Evolutionary conservation across 1,284 basidiomycete genomes (phyloP), one percentile per base, ranked within the genome.

Genomic region (Ustilago trichophora): DNA sequence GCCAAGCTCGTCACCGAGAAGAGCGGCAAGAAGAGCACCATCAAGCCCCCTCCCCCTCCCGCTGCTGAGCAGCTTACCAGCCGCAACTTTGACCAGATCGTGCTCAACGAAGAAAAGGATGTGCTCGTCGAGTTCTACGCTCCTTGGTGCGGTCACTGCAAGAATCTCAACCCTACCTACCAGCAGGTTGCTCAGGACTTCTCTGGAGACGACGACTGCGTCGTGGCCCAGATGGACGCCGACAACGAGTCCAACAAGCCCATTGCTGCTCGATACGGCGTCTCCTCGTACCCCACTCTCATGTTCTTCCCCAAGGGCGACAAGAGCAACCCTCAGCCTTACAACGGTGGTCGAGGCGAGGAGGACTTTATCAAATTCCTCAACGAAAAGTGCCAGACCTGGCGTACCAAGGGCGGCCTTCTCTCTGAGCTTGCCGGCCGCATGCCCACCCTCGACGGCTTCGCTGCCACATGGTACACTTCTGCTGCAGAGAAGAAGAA

Each of bases 41-140:
- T 94, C 78, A 92, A 91, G 81, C 87, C 89, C 7, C 91, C 92
- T 18, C 87, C 92, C 16, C 90, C 91, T 2, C 88, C 91, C 5
- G 87, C 87, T 29, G 89, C 88, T 29, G 82, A 87, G 33, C 83
- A 91, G 70, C 85, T 95, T 53, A 89, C 90, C 77, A 81, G 84
- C 16, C 85, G 86, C 76, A 90, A 91, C 76, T 98, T 97, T 77
- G 91, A 98, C 9, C 60, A 78, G 59, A 85, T 95, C 51, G 89
- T 92, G 32, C 88, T 88, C 65, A 90, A 96, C 80, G 89, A 93
- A 42, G 59, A 50, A 67, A 97, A 97, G 85, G 95, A 98, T 82
- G 89, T 98, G 73, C 93, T 99, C 74, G 86, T 97, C 76, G 96
- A 98, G 84, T 94, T 82, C 56, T 98, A 93, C 80, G 96, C 95